Base-by-base conservation (phyloP, 2,329 filamentous ascomycete genomes). In the Colletotrichum sp. region DNA sequence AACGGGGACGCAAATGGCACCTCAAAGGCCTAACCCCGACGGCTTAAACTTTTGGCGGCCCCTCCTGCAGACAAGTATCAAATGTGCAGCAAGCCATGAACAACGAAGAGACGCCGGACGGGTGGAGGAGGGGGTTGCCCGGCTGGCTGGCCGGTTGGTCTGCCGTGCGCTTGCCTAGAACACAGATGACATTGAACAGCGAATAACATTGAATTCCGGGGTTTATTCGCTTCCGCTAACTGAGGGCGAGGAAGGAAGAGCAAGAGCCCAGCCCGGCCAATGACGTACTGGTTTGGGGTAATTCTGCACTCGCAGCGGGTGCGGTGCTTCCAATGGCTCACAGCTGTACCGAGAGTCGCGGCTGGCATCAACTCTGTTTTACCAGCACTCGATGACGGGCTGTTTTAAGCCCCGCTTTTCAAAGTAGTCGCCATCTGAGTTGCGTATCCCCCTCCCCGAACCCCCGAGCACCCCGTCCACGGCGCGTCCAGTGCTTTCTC, bases 11-110 rank as follows among this genome's bases (percentile, higher is more conserved):
- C 21, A 34, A 64, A 44, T 21, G 18, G 59, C 39, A 49, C 18
- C 44, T 65, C 70, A 73, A 76, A 74, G 44, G 59, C 74, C 74
- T 76, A 76, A 59, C 74, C 21, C 74, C 74, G 74, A 76, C 70
- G 74, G 64, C 64, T 65, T 73, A 65, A 59, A 76, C 26, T 65
- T 74, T 68, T 63, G 55, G 12, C 21, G 30, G 24, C 66, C 24
- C 49, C 59, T 63, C 59, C 30, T 21, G 28, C 34, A n/a, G 66
- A 28, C 49, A 62, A 55, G 62, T 21, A 62, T 30, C n/a, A 30
- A 62, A 62, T 36, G 18, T 7, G 59, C 30, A 62, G 69, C 63
- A 52, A 21, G 32, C 28, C 13, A 62, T 62, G 59, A n/a, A 30
- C 44, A 39, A 24, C 16, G 65, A 57, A 52, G 28, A 26, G 34